Conservation (phyloP, 495 filamentous ascomycete species). For the Monascus purpureus region DNA sequence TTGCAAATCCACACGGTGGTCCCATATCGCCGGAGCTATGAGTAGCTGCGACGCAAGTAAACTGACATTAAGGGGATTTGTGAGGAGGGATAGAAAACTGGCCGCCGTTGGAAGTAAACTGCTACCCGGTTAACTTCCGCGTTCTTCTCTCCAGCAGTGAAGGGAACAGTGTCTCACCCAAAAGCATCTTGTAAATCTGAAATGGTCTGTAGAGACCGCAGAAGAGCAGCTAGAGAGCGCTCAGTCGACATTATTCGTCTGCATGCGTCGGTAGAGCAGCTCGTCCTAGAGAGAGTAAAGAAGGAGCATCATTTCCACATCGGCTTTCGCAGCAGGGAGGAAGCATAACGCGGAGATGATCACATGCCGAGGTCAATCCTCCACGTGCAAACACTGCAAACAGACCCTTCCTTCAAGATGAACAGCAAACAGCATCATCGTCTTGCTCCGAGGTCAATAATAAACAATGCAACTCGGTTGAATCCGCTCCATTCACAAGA, state of each 20-base stretch:
- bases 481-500: too few relatives aligned
- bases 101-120: conserved; percentile 71
- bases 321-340: too few relatives aligned
- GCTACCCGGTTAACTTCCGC: conserved; percentile 6
- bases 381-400: conserved; percentile 27
- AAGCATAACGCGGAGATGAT: too few relatives aligned
- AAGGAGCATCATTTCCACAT: too few relatives aligned
- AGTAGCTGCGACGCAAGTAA: conserved; percentile 86
- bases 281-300: too few relatives aligned
- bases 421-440: too few relatives aligned
- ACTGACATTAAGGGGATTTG: conserved; percentile 81
- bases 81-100: conserved; percentile 66
- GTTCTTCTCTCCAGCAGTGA: conserved; percentile 1
- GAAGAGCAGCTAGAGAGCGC: conserved; percentile 34
- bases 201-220: conserved; percentile 37
- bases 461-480: too few relatives aligned
- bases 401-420: conserved; percentile 9
- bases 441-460: too few relatives aligned
- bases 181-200: conserved; percentile 38
- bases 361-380: not conserved
- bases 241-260: conserved; percentile 42
- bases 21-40: conserved; percentile 76
- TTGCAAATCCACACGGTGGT: conserved; percentile 53
- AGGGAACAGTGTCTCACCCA: conserved; percentile 27
- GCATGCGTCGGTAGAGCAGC: too few relatives aligned